Conservation (phyloP, 768 basidiomycete species). For the Suillus clintonianus region DNA sequence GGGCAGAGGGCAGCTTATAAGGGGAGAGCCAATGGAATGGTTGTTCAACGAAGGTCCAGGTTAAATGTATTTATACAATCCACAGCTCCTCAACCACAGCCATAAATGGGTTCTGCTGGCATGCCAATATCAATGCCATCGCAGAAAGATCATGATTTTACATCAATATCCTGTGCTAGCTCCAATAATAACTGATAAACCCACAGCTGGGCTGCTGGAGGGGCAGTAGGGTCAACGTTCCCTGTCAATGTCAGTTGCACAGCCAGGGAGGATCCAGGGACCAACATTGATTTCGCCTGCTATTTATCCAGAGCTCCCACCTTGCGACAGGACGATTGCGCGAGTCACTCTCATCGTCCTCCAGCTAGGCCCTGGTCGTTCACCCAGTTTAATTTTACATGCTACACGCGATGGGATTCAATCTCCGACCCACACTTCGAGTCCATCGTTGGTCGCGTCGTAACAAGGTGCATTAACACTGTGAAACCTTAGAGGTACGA, state of each 20-base stretch:
- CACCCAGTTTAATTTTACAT: too few species aligned
- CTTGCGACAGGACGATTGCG: too few species aligned
- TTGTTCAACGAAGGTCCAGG: background rate
- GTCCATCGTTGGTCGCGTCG: background rate
- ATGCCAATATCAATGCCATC: background rate
- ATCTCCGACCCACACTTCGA: background rate
- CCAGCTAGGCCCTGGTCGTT: too few species aligned
- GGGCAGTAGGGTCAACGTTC: too few species aligned
- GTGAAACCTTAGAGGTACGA: background rate
- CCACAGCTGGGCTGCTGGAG: too few species aligned
- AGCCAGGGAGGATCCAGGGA: too few species aligned
- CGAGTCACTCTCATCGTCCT: too few species aligned
- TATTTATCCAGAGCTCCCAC: too few species aligned
- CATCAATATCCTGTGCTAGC: background rate
- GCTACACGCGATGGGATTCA: background rate
- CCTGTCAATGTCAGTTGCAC: too few species aligned
- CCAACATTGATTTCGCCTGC: too few species aligned
- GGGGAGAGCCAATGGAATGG: background rate
- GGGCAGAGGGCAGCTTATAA: background rate
- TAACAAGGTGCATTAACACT: background rate
- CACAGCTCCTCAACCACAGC: background rate
- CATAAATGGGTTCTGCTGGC: background rate
- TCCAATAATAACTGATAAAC: background rate
- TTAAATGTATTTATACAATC: background rate
- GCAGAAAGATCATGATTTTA: background rate